Evolutionary conservation across 2,329 filamentous ascomycete genomes (phyloP).

Genomic region (Beauveria brongniartii): DNA sequence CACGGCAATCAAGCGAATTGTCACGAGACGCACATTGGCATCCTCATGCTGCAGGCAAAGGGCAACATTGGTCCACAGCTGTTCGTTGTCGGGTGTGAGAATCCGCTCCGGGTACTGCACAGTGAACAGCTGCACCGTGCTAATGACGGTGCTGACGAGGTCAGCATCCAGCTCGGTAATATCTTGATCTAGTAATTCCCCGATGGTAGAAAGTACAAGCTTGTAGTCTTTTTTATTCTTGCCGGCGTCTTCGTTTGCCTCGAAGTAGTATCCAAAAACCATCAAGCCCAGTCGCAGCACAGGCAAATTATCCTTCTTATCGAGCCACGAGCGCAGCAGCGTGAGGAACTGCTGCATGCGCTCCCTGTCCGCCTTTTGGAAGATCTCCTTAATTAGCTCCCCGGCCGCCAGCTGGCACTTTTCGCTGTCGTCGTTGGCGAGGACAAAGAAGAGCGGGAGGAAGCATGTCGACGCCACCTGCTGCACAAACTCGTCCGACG

Average conservation of each 20-base stretch:
- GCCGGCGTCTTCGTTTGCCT: slow-evolving; percentile 49
- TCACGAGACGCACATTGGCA: slow-evolving; percentile 65
- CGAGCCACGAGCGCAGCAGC: slow-evolving; percentile 67
- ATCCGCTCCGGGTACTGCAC: slow-evolving; percentile 56
- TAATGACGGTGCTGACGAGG: slow-evolving; percentile 64
- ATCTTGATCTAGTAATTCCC: slow-evolving; percentile 45
- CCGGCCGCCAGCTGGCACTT: slow-evolving; percentile 79
- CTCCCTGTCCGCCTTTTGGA: slow-evolving; percentile 68
- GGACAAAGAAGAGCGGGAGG: slow-evolving; percentile 73
- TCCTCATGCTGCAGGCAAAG: slow-evolving; percentile 65
- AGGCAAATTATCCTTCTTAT: slow-evolving; percentile 62
- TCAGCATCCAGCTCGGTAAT: slow-evolving; percentile 55
- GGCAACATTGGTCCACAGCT: slow-evolving; percentile 65
- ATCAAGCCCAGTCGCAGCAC: slow-evolving; percentile 70
- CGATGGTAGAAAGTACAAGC: slow-evolving; percentile 49
- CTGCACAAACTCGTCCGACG: slow-evolving; percentile 72
- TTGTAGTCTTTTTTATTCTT: slow-evolving; percentile 61
- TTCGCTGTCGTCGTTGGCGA: slow-evolving; percentile 81
- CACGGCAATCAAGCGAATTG: slow-evolving; percentile 64
- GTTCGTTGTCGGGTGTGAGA: slow-evolving; percentile 49
- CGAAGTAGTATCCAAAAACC: slow-evolving; percentile 76
- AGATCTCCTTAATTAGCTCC: slow-evolving; percentile 71
- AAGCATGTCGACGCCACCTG: slow-evolving; percentile 78
- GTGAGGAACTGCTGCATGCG: slow-evolving; percentile 61
- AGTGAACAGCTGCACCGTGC: slow-evolving; percentile 59